These are phyloP conservation scores for Hypoxylon trugodes DNA, from an alignment of 495 filamentous ascomycete species.

Conservation along the genomic window DNA sequence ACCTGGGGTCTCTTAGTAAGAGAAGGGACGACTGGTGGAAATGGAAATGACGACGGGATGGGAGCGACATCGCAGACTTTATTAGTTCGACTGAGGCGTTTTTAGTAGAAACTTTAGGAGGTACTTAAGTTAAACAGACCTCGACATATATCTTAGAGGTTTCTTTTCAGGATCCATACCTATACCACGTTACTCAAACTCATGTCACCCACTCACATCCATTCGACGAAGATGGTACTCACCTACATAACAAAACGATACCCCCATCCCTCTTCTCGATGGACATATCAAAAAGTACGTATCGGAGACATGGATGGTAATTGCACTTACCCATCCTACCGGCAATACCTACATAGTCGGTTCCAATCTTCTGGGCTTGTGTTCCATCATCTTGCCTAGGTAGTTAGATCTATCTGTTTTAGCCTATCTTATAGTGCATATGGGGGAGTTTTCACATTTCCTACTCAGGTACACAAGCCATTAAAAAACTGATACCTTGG, in stretches of 20 bases:
- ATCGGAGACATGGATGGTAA: constrained; percentile 6
- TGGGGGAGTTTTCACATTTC: no score
- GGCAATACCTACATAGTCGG: neutral
- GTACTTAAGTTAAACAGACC: no score
- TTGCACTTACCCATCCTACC: neutral
- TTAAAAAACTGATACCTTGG: neutral
- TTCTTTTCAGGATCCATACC: constrained; percentile 6
- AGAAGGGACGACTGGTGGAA: no score
- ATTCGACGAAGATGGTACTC: neutral
- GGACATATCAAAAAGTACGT: neutral
- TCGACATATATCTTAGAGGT: neutral
- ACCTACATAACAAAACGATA: no score
- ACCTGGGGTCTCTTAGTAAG: no score
- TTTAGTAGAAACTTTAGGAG: no score
- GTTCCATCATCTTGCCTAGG: neutral
- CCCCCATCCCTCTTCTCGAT: no score
- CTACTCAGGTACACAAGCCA: constrained; percentile 4
- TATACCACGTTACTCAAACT: neutral
- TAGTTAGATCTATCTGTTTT: constrained; percentile 17
- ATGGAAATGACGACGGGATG: neutral
- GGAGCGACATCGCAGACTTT: constrained; percentile 14
- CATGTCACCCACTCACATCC: neutral
- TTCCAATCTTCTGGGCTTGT: constrained; percentile 1
- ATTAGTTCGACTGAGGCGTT: no score
- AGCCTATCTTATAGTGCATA: neutral